Evolutionary conservation across 495 filamentous ascomycete genomes (phyloP).

Genomic region (Tetracladium setigerum): DNA sequence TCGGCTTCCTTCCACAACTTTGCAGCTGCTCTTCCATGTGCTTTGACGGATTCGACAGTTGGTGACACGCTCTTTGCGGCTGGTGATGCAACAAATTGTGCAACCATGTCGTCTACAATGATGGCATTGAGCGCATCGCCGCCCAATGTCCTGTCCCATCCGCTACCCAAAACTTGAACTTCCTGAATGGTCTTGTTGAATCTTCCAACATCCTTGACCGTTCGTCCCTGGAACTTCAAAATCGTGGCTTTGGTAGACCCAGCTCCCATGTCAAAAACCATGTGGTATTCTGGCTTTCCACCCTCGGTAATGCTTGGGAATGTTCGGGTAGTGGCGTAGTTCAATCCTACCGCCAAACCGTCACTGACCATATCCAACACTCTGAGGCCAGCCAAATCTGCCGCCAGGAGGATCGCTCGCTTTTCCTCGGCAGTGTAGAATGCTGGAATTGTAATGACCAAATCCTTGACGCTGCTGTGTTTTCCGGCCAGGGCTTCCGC

Average conservation of each 20-base stretch:
- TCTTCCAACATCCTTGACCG: conserved; percentile 84
- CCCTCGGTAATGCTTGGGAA: conserved; percentile 82
- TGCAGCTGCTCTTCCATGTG: conserved; percentile 76
- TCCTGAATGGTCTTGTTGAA: conserved; percentile 98
- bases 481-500: conserved; percentile 82
- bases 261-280: conserved; percentile 97
- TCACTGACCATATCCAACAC: conserved; percentile 82
- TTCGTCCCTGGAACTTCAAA: conserved; percentile 78
- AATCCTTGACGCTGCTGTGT: conserved; percentile 63
- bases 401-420: conserved; percentile 71
- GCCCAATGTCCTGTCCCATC: conserved; percentile 85
- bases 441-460: conserved; percentile 84
- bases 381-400: conserved; percentile 78
- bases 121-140: conserved; percentile 84
- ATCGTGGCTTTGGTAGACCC: conserved; percentile 96
- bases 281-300: conserved; percentile 81
- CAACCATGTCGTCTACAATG: conserved; percentile 80
- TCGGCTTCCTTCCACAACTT: conserved; percentile 91
- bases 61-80: conserved; percentile 62
- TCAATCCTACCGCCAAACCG: conserved; percentile 84
- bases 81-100: conserved; percentile 63
- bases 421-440: conserved; percentile 89
- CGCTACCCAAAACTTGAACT: conserved; percentile 73
- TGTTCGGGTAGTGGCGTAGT: conserved; percentile 85
- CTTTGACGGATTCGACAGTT: conserved; percentile 49